Evolutionary conservation across 2,329 filamentous ascomycete species (phyloP).

Genomic region (Fusarium luffae): DNA sequence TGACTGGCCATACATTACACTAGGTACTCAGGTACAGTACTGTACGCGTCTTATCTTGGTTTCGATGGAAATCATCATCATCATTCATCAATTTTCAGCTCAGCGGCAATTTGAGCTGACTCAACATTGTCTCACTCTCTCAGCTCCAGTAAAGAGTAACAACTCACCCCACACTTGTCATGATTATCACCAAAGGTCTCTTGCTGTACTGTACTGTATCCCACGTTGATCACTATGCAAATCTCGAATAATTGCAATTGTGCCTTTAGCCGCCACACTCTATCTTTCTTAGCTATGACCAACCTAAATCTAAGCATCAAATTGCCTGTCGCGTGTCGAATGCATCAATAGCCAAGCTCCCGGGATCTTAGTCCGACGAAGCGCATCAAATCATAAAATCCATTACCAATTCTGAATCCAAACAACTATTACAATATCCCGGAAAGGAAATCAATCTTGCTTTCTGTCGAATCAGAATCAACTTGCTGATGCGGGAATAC

Average conservation of each 20-base stretch:
- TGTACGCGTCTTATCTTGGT: slow-evolving; percentile 31
- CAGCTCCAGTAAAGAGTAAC: slow-evolving; percentile 10
- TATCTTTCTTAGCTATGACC: neutral
- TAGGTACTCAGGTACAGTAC: neutral
- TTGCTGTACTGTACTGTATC: slow-evolving; percentile 4
- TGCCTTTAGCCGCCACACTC: neutral
- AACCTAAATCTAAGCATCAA: slow-evolving; percentile 24
- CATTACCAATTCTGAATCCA: slow-evolving; percentile 39
- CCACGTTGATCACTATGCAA: neutral
- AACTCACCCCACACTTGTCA: slow-evolving; percentile 17
- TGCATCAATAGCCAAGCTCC: slow-evolving; percentile 13
- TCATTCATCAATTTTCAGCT: slow-evolving; percentile 26
- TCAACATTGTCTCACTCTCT: slow-evolving; percentile 1
- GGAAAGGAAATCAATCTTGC: slow-evolving; percentile 27
- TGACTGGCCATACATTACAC: neutral
- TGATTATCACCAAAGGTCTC: slow-evolving; percentile 6
- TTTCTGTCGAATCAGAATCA: slow-evolving; percentile 36
- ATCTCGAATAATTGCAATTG: neutral
- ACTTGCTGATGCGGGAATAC: slow-evolving; percentile 27
- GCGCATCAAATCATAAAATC: slow-evolving; percentile 31
- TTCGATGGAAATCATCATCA: slow-evolving; percentile 33
- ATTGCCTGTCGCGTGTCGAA: slow-evolving; percentile 6
- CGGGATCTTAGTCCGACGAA: slow-evolving; percentile 24
- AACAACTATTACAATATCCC: slow-evolving; percentile 20
- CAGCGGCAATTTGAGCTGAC: slow-evolving; percentile 25